Conservation (phyloP, 441 rosid species). For the Euphorbia schlechtendalii region DNA sequence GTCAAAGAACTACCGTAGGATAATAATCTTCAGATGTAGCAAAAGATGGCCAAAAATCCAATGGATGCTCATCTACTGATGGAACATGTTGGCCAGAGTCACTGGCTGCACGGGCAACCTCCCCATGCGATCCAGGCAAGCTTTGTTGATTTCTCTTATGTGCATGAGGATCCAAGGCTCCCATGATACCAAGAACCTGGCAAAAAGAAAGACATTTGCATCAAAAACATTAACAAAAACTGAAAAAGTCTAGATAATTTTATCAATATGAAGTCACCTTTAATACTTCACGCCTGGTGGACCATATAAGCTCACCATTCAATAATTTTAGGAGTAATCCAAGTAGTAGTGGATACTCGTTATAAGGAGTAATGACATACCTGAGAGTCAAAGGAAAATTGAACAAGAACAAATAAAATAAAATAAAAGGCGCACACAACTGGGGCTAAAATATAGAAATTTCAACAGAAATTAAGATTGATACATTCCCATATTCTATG, state of each 20-base stretch:
- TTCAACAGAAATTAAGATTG: not conserved
- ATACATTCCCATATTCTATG: not conserved
- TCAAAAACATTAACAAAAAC: conserved; percentile 13
- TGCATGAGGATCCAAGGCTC: conserved; percentile 96
- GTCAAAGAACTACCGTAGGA: conserved; percentile 61
- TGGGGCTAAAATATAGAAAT: not conserved
- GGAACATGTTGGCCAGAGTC: conserved; percentile 96
- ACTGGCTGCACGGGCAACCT: conserved; percentile 78
- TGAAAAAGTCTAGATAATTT: conserved; percentile 12
- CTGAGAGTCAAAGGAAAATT: conserved; percentile 29
- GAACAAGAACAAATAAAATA: not conserved
- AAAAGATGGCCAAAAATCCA: conserved; percentile 94
- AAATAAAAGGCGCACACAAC: not conserved
- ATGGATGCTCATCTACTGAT: conserved; percentile 74
- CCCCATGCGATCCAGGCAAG: conserved; percentile 82
- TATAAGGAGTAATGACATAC: conserved; percentile 96
- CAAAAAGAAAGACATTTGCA: conserved; percentile 23
- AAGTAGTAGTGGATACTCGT: conserved; percentile 83
- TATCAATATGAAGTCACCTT: conserved; percentile 55
- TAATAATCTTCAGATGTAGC: conserved; percentile 97
- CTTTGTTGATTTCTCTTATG: conserved; percentile 89
- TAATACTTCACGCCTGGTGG: conserved; percentile 96
- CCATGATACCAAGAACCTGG: conserved; percentile 99
- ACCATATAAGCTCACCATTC: conserved; percentile 97
- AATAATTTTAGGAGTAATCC: conserved; percentile 92